These are phyloP conservation scores for Hyphopichia khmerensis DNA, from an alignment of 1,139 yeast genomes.

Conservation along the genomic window DNA sequence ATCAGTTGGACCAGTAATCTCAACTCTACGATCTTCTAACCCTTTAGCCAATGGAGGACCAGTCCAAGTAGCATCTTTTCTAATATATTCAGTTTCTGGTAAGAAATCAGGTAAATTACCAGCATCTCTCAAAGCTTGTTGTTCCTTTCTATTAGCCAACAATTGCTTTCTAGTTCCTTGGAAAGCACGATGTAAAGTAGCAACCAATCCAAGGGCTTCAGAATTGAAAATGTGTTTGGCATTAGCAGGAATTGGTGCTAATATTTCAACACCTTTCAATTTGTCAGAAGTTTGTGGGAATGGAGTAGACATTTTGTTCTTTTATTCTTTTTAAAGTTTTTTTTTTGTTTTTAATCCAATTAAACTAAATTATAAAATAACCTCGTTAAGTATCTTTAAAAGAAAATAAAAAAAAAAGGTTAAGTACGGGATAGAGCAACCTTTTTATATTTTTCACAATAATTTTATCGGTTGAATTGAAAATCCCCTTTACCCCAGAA, in stretches of 20 bases:
- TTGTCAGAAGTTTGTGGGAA: slow-evolving; percentile 53
- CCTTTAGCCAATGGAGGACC: slow-evolving; percentile 80
- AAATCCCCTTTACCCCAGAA: background rate
- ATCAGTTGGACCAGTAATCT: slow-evolving; percentile 88
- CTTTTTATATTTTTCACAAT: slow-evolving; percentile 3
- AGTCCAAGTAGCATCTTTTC: slow-evolving; percentile 76
- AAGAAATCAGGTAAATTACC: slow-evolving; percentile 73
- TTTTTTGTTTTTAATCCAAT: too few relatives aligned
- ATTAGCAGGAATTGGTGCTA: slow-evolving; percentile 59
- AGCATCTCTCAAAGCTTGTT: slow-evolving; percentile 61
- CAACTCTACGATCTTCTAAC: slow-evolving; percentile 74
- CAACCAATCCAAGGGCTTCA: slow-evolving; percentile 72
- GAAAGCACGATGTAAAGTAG: slow-evolving; percentile 72
- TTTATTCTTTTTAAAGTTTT: too few relatives aligned
- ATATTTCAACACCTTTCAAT: slow-evolving; percentile 62
- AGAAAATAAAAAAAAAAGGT: background rate
- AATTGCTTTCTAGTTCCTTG: slow-evolving; percentile 59
- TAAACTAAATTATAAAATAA: too few relatives aligned
- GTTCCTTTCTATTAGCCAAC: slow-evolving; percentile 57
- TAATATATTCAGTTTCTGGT: slow-evolving; percentile 67
- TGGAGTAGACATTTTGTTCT: slow-evolving; percentile 40
- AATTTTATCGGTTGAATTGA: background rate
- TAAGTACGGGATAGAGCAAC: slow-evolving; percentile 4
- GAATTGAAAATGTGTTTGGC: slow-evolving; percentile 64
- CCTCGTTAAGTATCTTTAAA: background rate